These are phyloP conservation scores for Neurospora africana DNA, from an alignment of 495 filamentous ascomycete genomes.

Conservation along the genomic window DNA sequence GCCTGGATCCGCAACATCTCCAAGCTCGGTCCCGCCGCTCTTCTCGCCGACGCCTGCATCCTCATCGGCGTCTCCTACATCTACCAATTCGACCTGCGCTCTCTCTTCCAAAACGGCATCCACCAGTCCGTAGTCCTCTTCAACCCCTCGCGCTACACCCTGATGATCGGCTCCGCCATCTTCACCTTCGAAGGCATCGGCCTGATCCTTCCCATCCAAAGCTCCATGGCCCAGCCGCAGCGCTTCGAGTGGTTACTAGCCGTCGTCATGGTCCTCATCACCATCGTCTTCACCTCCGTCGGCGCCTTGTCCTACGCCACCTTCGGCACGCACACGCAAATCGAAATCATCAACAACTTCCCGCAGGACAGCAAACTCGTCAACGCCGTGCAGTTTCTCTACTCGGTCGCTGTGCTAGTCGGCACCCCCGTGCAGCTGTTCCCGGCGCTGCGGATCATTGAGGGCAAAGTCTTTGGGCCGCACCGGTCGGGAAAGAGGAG, in stretches of 20 bases:
- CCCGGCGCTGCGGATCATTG: conserved; percentile 51
- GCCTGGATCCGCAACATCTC: conserved; percentile 54
- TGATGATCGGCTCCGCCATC: conserved; percentile 53
- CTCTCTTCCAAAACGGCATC: conserved; percentile 37
- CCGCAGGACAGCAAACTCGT: conserved; percentile 52
- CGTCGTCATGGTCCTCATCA: conserved; percentile 52
- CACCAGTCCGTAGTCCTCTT: conserved; percentile 45
- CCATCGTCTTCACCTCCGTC: conserved; percentile 51
- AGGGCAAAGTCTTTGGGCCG: conserved; percentile 42
- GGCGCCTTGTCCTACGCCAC: conserved; percentile 56
- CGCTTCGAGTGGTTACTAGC: conserved; percentile 48
- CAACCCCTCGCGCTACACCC: conserved; percentile 49
- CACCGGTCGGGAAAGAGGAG: conserved; percentile 44
- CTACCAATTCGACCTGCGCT: conserved; percentile 49
- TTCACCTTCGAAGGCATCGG: conserved; percentile 63
- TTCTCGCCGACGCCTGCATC: conserved; percentile 54
- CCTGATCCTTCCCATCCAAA: conserved; percentile 54
- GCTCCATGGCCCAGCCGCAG: conserved; percentile 49
- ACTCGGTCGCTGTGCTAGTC: conserved; percentile 51
- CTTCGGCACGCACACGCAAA: conserved; percentile 45
- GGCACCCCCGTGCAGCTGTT: conserved; percentile 57
- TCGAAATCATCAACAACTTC: conserved; percentile 56
- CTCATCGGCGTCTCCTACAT: conserved; percentile 54
- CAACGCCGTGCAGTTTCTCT: conserved; percentile 56
- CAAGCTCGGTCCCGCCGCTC: conserved; percentile 48